Conservation (phyloP, 176 grass and related monocot species). For the Lolium rigidum region DNA sequence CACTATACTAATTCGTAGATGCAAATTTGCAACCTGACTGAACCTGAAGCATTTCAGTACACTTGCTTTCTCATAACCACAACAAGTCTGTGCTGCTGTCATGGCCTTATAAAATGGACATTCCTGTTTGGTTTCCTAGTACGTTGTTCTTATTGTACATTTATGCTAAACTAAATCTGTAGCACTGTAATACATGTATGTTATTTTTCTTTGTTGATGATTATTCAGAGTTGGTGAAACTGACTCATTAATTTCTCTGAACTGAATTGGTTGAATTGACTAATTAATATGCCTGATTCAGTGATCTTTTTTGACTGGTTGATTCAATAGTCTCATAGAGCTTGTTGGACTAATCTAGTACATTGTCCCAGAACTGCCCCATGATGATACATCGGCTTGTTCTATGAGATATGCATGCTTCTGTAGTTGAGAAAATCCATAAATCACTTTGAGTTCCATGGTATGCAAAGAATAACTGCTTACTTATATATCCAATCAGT, state of each 20-base stretch:
- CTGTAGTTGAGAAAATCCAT: neutral
- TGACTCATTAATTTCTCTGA: neutral
- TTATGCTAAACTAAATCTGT: slow-evolving; percentile 18
- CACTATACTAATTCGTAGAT: slow-evolving; percentile 15
- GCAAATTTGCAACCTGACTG: neutral
- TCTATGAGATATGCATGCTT: neutral
- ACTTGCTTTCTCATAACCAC: neutral
- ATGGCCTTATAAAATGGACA: neutral
- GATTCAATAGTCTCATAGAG: neutral
- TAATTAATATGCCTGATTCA: neutral
- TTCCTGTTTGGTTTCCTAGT: neutral
- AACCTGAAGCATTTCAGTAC: slow-evolving; percentile 13
- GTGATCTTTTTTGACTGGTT: too few relatives aligned
- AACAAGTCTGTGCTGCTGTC: neutral
- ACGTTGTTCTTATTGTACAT: slow-evolving; percentile 30
- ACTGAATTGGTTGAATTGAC: neutral
- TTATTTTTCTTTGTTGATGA: neutral
- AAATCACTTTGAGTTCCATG: neutral
- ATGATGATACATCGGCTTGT: neutral
- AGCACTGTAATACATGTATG: neutral
- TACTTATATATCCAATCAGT: neutral
- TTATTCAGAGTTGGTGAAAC: neutral
- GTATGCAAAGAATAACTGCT: neutral
- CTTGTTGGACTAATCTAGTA: neutral
- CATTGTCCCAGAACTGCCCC: neutral